phyloP scores from a whole-genome alignment of 2,329 filamentous ascomycete genomes.

The Claviceps pazoutovae region DNA sequence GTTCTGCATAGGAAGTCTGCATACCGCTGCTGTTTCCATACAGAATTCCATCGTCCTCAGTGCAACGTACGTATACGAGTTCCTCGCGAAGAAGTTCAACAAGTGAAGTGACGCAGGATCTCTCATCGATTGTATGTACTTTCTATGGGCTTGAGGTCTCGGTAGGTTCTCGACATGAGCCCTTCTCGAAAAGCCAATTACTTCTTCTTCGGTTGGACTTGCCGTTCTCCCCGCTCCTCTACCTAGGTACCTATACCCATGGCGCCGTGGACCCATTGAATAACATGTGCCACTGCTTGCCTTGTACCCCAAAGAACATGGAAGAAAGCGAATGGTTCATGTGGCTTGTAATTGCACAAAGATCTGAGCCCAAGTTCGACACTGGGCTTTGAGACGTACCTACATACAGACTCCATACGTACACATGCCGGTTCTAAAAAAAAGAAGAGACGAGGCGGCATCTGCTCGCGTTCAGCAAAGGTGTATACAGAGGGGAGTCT shows the following conservation, averaged over 20 bases:
- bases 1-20: too few relatives aligned
- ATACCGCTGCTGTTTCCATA: too few relatives aligned
- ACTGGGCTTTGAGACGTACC: neutral
- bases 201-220: neutral
- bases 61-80: too few relatives aligned
- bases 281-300: neutral
- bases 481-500: too few relatives aligned
- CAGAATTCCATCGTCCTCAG: too few relatives aligned
- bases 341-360: neutral
- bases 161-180: too few relatives aligned
- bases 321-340: neutral
- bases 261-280: neutral
- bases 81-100: too few relatives aligned
- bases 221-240: neutral
- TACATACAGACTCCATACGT: neutral
- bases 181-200: neutral
- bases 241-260: neutral
- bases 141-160: too few relatives aligned
- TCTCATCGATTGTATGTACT: too few relatives aligned
- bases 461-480: neutral
- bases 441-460: neutral
- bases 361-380: neutral
- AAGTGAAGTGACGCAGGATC: too few relatives aligned
- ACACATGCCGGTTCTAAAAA: neutral
- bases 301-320: neutral